phyloP scores from a whole-genome alignment of 257 asterid species.

The Apocynum venetum region DNA sequence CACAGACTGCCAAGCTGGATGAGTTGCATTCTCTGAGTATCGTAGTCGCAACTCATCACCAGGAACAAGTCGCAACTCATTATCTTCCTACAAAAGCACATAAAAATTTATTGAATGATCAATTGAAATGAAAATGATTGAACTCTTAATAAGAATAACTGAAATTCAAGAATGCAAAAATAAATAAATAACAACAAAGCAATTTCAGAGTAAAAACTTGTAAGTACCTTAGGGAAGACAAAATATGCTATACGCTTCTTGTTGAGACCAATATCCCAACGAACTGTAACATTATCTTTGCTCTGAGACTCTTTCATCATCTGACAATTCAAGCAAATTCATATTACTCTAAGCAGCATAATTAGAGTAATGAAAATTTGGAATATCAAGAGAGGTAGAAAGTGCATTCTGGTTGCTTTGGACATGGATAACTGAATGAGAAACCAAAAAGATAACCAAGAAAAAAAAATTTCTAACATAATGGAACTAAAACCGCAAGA shows the following conservation, averaged over 20 bases:
- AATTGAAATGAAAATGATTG: neutral
- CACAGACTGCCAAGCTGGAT: constrained; percentile 94
- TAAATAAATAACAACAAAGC: no score
- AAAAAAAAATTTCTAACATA: no score
- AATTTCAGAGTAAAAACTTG: neutral
- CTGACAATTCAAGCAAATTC: constrained; percentile 30
- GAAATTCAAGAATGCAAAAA: neutral
- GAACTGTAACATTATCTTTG: constrained; percentile 82
- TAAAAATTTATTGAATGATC: neutral
- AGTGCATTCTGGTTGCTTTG: neutral
- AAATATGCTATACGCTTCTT: constrained; percentile 94
- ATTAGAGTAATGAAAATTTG: neutral
- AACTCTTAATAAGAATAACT: neutral
- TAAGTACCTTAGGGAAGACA: constrained; percentile 84
- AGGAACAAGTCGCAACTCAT: constrained; percentile 98
- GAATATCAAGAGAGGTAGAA: neutral
- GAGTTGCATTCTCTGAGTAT: constrained; percentile 94
- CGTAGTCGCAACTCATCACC: constrained; percentile 96
- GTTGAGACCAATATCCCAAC: constrained; percentile 98
- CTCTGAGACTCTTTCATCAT: constrained; percentile 99
- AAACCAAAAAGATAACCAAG: neutral
- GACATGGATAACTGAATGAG: neutral
- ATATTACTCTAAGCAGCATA: neutral
- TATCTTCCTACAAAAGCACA: constrained; percentile 76
- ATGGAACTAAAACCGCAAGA: no score